phyloP scores from a whole-genome alignment of 169 alveolate species.

The Plasmodium vivax region DNA sequence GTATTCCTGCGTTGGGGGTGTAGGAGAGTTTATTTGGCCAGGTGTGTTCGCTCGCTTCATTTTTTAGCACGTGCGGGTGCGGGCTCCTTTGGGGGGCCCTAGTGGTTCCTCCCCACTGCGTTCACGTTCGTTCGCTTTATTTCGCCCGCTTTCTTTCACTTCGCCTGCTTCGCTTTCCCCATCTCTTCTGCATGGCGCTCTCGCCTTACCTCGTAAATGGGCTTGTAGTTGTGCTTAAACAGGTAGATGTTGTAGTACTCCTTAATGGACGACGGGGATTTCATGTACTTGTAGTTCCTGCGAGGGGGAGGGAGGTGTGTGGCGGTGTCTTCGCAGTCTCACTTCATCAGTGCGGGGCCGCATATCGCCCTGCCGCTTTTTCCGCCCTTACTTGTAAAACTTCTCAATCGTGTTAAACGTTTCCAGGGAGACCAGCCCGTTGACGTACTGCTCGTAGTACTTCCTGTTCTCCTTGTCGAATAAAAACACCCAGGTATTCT shows the following conservation, averaged over 20 bases:
- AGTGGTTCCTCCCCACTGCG: not conserved
- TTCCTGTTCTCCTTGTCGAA: conserved; percentile 58
- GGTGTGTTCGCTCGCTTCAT: not conserved
- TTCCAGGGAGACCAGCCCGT: conserved; percentile 25
- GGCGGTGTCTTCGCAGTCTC: not conserved
- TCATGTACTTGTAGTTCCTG: conserved; percentile 72
- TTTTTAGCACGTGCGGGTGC: not conserved
- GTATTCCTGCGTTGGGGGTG: conserved; percentile 28
- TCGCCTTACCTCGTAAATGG: conserved; percentile 40
- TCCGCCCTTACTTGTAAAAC: conserved; percentile 52
- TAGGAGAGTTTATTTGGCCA: not conserved
- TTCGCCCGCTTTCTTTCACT: not conserved
- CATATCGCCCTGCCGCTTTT: not conserved
- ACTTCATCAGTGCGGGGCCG: not conserved
- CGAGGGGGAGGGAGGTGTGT: not conserved
- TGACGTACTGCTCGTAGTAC: conserved; percentile 32
- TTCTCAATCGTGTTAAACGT: conserved; percentile 64
- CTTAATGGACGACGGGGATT: conserved; percentile 61
- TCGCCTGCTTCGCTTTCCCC: not conserved
- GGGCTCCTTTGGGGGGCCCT: not conserved
- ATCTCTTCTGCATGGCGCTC: not conserved
- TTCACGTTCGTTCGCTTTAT: not conserved
- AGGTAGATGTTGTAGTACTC: conserved; percentile 68
- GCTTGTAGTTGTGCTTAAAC: conserved; percentile 48
- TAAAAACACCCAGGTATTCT: conserved; percentile 58